Conservation (phyloP, 148 eudicot genomes). For the Dianthus caryophyllus region DNA sequence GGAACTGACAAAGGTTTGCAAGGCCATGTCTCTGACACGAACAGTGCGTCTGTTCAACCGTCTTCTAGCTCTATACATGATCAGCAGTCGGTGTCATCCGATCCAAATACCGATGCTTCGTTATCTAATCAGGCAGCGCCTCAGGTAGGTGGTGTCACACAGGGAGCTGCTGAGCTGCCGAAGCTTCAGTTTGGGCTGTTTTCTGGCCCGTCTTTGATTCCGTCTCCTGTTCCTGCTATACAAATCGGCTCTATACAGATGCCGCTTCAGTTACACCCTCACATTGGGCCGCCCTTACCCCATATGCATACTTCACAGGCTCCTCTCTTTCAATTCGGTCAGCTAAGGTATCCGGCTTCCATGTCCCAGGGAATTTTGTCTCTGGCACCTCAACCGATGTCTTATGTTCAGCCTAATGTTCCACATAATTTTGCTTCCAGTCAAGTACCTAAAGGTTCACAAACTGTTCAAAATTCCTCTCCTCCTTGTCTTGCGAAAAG, state of each 20-base stretch:
- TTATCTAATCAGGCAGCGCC: constrained; percentile 41
- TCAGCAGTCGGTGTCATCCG: constrained; percentile 32
- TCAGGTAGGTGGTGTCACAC: constrained; percentile 36
- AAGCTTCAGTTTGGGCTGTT: constrained; percentile 94
- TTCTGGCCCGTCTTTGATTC: constrained; percentile 87
- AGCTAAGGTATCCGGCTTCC: constrained; percentile 70
- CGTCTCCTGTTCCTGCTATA: constrained; percentile 92
- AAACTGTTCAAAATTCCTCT: constrained; percentile 32
- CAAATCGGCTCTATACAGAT: constrained; percentile 99
- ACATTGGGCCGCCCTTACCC: constrained; percentile 58
- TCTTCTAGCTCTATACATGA: constrained; percentile 27
- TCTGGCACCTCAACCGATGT: constrained; percentile 57
- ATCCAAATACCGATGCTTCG: constrained; percentile 23
- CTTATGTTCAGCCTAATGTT: constrained; percentile 64
- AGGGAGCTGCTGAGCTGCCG: constrained; percentile 51
- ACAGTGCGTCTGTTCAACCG: constrained; percentile 26
- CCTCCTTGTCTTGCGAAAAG: constrained; percentile 34
- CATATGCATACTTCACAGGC: constrained; percentile 69
- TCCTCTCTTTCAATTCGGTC: constrained; percentile 87
- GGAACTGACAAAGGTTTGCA: constrained; percentile 31
- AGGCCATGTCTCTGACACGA: constrained; percentile 29
- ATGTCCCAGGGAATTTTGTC: constrained; percentile 76
- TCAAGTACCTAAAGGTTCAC: constrained; percentile 42
- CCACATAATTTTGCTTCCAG: constrained; percentile 41
- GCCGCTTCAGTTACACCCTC: constrained; percentile 89